These are phyloP conservation scores for Lolium rigidum DNA, from an alignment of 176 grass and related monocot genomes.

Conservation along the genomic window DNA sequence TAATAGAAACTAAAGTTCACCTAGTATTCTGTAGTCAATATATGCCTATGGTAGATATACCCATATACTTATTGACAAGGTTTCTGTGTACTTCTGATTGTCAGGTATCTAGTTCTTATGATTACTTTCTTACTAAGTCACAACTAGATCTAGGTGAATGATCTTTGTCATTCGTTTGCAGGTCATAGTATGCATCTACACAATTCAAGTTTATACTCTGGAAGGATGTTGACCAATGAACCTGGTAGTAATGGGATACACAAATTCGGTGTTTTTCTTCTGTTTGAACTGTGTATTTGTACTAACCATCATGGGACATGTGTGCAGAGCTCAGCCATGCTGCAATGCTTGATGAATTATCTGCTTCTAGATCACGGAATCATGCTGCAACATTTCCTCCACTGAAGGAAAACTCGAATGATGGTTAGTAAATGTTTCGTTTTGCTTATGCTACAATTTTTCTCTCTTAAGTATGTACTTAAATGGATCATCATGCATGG, in stretches of 20 bases:
- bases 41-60: background rate
- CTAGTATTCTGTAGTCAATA: background rate
- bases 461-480: background rate
- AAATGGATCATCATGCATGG: background rate
- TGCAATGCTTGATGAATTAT: conserved; percentile 9
- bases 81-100: background rate
- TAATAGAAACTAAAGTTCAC: background rate
- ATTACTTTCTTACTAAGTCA: background rate
- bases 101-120: background rate
- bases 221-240: conserved; percentile 4
- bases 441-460: background rate
- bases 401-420: background rate
- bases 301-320: conserved; percentile 24
- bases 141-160: background rate
- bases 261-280: background rate
- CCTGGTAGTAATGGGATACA: background rate
- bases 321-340: conserved; percentile 4
- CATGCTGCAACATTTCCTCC: background rate
- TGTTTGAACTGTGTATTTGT: background rate
- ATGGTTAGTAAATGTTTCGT: background rate
- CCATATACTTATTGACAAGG: background rate
- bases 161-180: background rate
- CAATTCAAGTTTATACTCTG: conserved; percentile 5
- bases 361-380: conserved; percentile 6
- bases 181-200: background rate